A percentile compares a stretch with the other conserved stretches of the same genome.
Evolutionary conservation across 129 eudicot species (phyloP).

Genomic region (Kitagawia praeruptora): DNA sequence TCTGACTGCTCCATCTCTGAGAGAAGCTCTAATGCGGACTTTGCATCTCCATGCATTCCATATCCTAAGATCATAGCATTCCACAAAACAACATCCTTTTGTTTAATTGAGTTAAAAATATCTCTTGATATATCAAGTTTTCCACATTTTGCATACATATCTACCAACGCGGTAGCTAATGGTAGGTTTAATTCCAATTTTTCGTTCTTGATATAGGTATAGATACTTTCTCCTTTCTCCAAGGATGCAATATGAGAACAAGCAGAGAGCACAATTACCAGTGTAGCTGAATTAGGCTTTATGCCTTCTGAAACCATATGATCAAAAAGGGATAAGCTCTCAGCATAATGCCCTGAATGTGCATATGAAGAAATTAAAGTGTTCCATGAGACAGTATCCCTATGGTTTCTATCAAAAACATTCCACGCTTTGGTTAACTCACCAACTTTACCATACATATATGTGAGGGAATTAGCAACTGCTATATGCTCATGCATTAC

Average conservation of each 20-base stretch:
- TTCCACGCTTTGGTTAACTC: conserved; percentile 33
- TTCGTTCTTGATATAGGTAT: conserved; percentile 37
- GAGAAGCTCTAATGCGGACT: conserved; percentile 50
- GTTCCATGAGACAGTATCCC: conserved; percentile 67
- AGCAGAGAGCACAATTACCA: conserved; percentile 49
- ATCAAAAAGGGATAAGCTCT: conserved; percentile 52
- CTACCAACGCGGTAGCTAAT: conserved; percentile 62
- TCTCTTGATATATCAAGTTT: conserved; percentile 46
- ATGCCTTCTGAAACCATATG: conserved; percentile 46
- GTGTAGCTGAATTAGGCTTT: conserved; percentile 50
- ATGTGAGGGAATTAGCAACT: conserved; percentile 59
- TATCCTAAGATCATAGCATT: conserved; percentile 86
- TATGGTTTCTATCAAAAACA: conserved; percentile 34
- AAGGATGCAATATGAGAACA: conserved; percentile 60
- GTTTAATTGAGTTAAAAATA: conserved; percentile 45
- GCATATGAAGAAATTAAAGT: conserved; percentile 46
- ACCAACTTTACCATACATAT: conserved; percentile 59
- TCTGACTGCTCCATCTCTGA: conserved; percentile 41
- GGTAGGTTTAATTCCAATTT: conserved; percentile 30
- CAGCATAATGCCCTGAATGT: conserved; percentile 25
- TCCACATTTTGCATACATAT: conserved; percentile 89
- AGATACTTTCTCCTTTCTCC: conserved; percentile 52
- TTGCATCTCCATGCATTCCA: conserved; percentile 71
- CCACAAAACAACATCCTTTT: conserved; percentile 58
- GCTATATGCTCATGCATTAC: conserved; percentile 34